Conservation (phyloP, 1,284 basidiomycete species). For the Erythrobasidium hasegawianum region DNA sequence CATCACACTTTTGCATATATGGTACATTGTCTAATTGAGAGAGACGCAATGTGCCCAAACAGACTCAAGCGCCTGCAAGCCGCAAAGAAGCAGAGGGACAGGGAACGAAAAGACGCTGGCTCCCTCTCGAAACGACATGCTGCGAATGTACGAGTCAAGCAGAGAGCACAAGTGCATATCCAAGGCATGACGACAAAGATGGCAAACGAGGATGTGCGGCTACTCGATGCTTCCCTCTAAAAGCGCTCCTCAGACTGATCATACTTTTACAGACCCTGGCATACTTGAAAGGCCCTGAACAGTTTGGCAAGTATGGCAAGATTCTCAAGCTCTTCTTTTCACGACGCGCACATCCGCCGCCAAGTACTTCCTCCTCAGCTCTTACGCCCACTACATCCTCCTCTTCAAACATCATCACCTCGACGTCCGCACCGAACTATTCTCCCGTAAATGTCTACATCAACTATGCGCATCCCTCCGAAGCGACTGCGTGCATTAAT, state of each 20-base stretch:
- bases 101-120: constrained; percentile 93
- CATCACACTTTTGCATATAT: not conserved
- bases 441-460: constrained; percentile 92
- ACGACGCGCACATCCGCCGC: constrained; percentile 65
- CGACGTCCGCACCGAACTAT: constrained; percentile 52
- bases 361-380: constrained; percentile 54
- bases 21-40: not conserved
- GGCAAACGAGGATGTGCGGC: constrained; percentile 91
- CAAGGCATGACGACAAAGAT: constrained; percentile 86
- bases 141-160: constrained; percentile 90
- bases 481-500: constrained; percentile 87
- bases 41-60: not conserved
- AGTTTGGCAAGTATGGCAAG: constrained; percentile 98
- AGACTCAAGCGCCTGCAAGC: constrained; percentile 85
- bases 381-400: constrained; percentile 29
- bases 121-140: constrained; percentile 78
- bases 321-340: constrained; percentile 92
- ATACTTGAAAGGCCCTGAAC: constrained; percentile 88
- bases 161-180: constrained; percentile 94
- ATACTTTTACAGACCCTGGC: constrained; percentile 68
- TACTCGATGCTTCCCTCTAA: constrained; percentile 19
- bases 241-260: constrained; percentile 37
- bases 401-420: constrained; percentile 45
- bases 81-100: constrained; percentile 92
- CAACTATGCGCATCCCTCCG: constrained; percentile 89